Evolutionary conservation across 768 basidiomycete genomes (phyloP).

Genomic region (Lanmaoa pseudosensibilis): DNA sequence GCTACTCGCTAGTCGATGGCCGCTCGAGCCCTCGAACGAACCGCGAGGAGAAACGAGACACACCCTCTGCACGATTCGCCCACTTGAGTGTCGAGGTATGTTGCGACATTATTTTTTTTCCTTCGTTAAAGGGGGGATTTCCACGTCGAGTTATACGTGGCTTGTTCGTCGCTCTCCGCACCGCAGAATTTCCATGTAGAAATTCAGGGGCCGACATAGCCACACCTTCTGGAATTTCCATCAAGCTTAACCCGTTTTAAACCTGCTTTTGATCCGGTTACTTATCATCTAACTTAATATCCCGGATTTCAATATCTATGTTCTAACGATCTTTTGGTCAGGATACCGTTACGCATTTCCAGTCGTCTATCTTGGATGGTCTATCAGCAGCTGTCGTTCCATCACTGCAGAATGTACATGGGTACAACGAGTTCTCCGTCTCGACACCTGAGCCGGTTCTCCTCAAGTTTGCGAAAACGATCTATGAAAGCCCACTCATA

Average conservation of each 20-base stretch:
- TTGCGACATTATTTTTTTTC: not conserved
- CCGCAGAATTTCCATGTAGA: conserved; percentile 3
- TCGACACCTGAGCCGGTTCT: conserved; percentile 74
- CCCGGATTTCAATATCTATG: not conserved
- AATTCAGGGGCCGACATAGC: conserved; percentile 14
- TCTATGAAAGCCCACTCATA: conserved; percentile 94
- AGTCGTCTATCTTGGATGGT: conserved; percentile 61
- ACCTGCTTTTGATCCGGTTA: not conserved
- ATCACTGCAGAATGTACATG: conserved; percentile 63
- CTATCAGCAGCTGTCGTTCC: conserved; percentile 63
- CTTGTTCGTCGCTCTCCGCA: not conserved
- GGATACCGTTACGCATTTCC: conserved; percentile 75
- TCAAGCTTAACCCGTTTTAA: not conserved
- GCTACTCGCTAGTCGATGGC: conserved; percentile 36
- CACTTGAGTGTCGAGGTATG: conserved; percentile 64
- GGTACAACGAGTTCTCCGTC: conserved; percentile 95
- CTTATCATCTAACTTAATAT: not conserved
- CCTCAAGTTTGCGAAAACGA: conserved; percentile 91
- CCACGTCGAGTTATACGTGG: not conserved
- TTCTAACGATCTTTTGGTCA: conserved; percentile 30
- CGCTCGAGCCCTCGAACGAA: conserved; percentile 13
- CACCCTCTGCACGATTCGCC: conserved; percentile 68
- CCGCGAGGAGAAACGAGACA: conserved; percentile 42
- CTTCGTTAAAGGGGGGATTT: not conserved
- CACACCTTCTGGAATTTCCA: conserved; percentile 8